A percentile compares a stretch with the other conserved stretches of the same genome.
Evolutionary conservation across 2,329 filamentous ascomycete species (phyloP).

Genomic region (Sordariomycetes sp.): DNA sequence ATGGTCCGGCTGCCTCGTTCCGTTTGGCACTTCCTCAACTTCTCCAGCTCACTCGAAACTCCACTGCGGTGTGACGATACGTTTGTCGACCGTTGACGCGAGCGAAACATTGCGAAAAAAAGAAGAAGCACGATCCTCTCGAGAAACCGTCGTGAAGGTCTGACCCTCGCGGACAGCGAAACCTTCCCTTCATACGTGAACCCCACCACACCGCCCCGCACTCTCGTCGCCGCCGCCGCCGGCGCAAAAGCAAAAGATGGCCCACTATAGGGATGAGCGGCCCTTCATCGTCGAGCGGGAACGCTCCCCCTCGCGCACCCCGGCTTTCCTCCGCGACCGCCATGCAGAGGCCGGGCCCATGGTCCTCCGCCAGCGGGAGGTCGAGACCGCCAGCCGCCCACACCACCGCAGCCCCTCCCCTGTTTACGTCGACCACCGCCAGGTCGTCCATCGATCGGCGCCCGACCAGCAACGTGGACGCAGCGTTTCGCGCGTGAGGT

Average conservation of each 20-base stretch:
- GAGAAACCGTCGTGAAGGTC: not conserved
- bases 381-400: slow-evolving; percentile 37
- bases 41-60: not conserved
- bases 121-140: not conserved
- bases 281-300: not conserved
- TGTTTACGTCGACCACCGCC: slow-evolving; percentile 17
- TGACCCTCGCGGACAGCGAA: not conserved
- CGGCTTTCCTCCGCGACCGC: slow-evolving; percentile 33
- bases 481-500: slow-evolving; percentile 27
- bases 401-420: slow-evolving; percentile 32
- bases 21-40: not conserved
- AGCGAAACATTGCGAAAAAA: not conserved
- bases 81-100: too few relatives aligned
- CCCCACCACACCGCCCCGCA: not conserved
- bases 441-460: slow-evolving; percentile 14
- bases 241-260: too few relatives aligned
- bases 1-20: not conserved
- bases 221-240: not conserved
- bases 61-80: too few relatives aligned
- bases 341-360: slow-evolving; percentile 37
- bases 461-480: slow-evolving; percentile 18
- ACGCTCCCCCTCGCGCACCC: slow-evolving; percentile 11
- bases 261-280: slow-evolving; percentile 1
- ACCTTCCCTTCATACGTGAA: not conserved
- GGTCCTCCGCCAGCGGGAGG: slow-evolving; percentile 43